These are phyloP conservation scores for Leccinum uliginosum DNA, from an alignment of 768 basidiomycete species.

Conservation along the genomic window DNA sequence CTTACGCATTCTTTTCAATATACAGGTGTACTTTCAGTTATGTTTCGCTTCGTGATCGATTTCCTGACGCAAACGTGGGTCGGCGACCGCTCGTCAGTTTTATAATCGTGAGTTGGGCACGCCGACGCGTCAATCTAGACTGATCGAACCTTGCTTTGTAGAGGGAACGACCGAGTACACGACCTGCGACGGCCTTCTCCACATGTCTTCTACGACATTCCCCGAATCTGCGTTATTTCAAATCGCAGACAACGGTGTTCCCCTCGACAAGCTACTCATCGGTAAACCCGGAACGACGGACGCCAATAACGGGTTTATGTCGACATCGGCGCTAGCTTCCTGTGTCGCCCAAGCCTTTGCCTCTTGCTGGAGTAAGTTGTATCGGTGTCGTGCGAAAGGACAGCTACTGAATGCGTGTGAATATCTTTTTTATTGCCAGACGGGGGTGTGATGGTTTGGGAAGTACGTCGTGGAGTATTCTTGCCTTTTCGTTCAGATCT, in stretches of 20 bases:
- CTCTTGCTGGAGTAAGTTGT: constrained; percentile 2
- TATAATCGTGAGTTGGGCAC: constrained; percentile 7
- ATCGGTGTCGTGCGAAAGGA: background rate
- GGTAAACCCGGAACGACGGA: constrained; percentile 35
- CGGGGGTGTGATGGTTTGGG: background rate
- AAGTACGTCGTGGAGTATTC: background rate
- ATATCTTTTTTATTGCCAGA: background rate
- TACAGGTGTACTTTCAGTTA: background rate
- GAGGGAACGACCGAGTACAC: constrained; percentile 34
- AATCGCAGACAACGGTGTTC: constrained; percentile 32
- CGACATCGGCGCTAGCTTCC: constrained; percentile 45
- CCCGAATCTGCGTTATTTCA: background rate
- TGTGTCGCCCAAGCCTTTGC: constrained; percentile 48
- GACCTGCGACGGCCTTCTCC: constrained; percentile 3
- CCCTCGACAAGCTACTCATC: constrained; percentile 64
- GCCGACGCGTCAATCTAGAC: background rate
- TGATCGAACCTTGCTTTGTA: constrained; percentile 4
- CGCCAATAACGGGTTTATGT: constrained; percentile 54
- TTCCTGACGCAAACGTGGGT: background rate
- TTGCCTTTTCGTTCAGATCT: background rate
- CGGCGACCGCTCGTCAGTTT: background rate
- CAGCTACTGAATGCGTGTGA: background rate
- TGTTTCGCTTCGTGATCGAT: background rate
- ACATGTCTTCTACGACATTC: background rate
- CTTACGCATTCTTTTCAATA: background rate